Evolutionary conservation across 768 basidiomycete species (phyloP).

Genomic region (Lentinus brumalis): DNA sequence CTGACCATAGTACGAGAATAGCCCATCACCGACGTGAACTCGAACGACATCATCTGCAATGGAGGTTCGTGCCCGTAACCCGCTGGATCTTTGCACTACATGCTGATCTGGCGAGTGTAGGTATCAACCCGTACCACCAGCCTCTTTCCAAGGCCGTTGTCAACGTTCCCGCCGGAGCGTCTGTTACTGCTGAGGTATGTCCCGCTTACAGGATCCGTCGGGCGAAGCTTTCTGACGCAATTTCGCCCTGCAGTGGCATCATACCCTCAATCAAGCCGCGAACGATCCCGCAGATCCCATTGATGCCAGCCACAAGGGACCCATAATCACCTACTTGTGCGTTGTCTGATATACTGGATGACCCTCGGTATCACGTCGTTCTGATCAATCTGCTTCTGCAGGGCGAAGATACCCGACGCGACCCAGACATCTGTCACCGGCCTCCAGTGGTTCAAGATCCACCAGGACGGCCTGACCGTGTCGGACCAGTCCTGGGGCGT

Average conservation of each 20-base stretch:
- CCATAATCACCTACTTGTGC: constrained; percentile 18
- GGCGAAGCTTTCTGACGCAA: neutral
- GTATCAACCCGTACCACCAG: constrained; percentile 54
- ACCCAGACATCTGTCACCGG: constrained; percentile 48
- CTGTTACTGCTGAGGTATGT: constrained; percentile 55
- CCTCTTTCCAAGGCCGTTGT: constrained; percentile 49
- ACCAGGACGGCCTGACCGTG: constrained; percentile 41
- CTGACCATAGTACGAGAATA: constrained; percentile 20
- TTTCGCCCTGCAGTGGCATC: constrained; percentile 5
- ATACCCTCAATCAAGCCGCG: constrained; percentile 21
- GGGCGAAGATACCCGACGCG: constrained; percentile 48
- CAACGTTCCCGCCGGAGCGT: constrained; percentile 53
- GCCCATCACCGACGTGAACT: constrained; percentile 59
- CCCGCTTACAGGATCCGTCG: constrained; percentile 8
- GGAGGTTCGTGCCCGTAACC: constrained; percentile 32
- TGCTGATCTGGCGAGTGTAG: neutral
- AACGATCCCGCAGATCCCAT: constrained; percentile 51
- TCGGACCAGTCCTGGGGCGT: constrained; percentile 45
- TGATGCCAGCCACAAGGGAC: constrained; percentile 54
- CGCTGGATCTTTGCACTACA: neutral
- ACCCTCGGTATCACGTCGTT: no score
- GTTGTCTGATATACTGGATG: no score
- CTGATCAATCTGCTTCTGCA: constrained; percentile 16
- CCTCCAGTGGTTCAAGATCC: constrained; percentile 56
- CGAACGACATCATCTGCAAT: constrained; percentile 59